These are phyloP conservation scores for Chalaropsis thielavioides DNA, from an alignment of 2,329 filamentous ascomycete genomes.

Conservation along the genomic window DNA sequence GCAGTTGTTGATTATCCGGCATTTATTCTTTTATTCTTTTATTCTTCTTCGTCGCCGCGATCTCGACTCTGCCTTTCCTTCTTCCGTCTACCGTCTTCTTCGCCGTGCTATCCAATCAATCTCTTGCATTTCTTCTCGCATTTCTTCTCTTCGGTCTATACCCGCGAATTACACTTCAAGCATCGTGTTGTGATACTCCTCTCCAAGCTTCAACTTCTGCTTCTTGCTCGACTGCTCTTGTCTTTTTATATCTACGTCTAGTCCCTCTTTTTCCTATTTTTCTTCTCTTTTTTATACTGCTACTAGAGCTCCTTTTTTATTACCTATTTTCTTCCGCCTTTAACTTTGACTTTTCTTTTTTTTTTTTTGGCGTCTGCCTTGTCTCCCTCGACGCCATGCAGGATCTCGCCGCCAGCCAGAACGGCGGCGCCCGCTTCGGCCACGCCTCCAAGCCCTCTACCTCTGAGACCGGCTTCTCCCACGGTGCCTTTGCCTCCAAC, in stretches of 20 bases:
- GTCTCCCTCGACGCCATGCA: slow-evolving; percentile 64
- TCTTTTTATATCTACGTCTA: background rate
- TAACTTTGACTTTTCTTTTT: slow-evolving; percentile 2
- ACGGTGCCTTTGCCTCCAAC: slow-evolving; percentile 82
- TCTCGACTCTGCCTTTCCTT: slow-evolving; percentile 7
- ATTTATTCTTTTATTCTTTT: slow-evolving; percentile 13
- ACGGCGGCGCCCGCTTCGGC: slow-evolving; percentile 49
- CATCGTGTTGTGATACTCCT: slow-evolving; percentile 17
- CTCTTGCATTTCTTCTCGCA: slow-evolving; percentile 10
- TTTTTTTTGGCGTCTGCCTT: slow-evolving; percentile 3
- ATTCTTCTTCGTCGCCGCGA: slow-evolving; percentile 7
- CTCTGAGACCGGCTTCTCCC: slow-evolving; percentile 79
- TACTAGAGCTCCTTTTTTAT: background rate
- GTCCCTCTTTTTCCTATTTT: slow-evolving; percentile 9
- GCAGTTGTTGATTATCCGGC: slow-evolving; percentile 14
- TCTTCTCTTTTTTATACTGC: slow-evolving; percentile 5
- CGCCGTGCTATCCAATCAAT: slow-evolving; percentile 3
- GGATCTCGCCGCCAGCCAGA: slow-evolving; percentile 59
- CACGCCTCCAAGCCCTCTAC: slow-evolving; percentile 68
- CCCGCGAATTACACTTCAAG: slow-evolving; percentile 18
- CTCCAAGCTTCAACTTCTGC: slow-evolving; percentile 12
- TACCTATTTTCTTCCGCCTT: slow-evolving; percentile 8
- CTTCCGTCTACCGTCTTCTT: background rate
- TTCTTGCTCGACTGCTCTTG: slow-evolving; percentile 12
- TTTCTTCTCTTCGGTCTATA: slow-evolving; percentile 18